These are phyloP conservation scores for Sambucus nigra DNA, from an alignment of 129 eudicot genomes.

Conservation along the genomic window DNA sequence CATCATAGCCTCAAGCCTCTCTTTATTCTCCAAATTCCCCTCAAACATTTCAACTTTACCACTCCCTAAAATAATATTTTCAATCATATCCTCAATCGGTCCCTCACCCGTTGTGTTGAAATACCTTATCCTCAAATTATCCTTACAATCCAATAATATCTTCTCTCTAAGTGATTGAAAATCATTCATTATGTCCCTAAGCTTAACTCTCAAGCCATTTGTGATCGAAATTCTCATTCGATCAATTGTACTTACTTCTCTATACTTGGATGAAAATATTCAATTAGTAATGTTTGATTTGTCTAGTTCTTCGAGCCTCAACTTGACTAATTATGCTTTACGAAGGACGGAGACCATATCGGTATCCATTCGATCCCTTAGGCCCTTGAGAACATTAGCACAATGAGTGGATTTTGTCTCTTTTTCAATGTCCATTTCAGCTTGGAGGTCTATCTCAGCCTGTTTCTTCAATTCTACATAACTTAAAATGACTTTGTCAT, in stretches of 20 bases:
- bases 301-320: slow-evolving; percentile 49
- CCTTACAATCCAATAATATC: slow-evolving; percentile 52
- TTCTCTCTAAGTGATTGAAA: slow-evolving; percentile 58
- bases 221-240: slow-evolving; percentile 52
- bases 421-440: slow-evolving; percentile 32
- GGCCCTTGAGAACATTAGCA: slow-evolving; percentile 57
- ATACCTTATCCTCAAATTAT: slow-evolving; percentile 49
- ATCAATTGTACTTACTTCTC: slow-evolving; percentile 50
- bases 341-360: slow-evolving; percentile 54
- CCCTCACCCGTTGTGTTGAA: slow-evolving; percentile 44
- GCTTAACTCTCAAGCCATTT: slow-evolving; percentile 52
- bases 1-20: slow-evolving; percentile 65
- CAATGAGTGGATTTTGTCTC: slow-evolving; percentile 58
- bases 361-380: slow-evolving; percentile 68
- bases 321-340: slow-evolving; percentile 46
- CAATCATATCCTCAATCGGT: slow-evolving; percentile 55
- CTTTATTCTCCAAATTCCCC: slow-evolving; percentile 46
- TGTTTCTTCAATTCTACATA: slow-evolving; percentile 89
- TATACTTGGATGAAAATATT: slow-evolving; percentile 11
- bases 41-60: slow-evolving; percentile 43
- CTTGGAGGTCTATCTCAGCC: slow-evolving; percentile 43
- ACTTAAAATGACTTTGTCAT: slow-evolving; percentile 82
- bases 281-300: slow-evolving; percentile 35
- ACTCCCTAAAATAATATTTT: slow-evolving; percentile 44
- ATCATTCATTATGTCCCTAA: slow-evolving; percentile 52